These are phyloP conservation scores for Pyrenochaeta sp. DNA, from an alignment of 2,329 filamentous ascomycete genomes.

Conservation along the genomic window DNA sequence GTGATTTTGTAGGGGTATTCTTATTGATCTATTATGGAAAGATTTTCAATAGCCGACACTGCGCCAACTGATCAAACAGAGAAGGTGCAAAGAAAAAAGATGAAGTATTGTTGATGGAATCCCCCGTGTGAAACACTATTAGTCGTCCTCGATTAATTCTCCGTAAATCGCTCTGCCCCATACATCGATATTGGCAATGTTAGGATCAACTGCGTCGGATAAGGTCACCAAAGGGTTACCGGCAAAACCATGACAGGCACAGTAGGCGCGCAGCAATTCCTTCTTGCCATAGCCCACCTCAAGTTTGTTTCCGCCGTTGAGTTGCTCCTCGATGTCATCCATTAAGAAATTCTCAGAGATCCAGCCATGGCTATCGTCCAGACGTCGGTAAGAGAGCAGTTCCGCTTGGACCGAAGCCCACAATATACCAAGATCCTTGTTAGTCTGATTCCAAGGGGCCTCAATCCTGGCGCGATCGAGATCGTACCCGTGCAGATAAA, in stretches of 20 bases:
- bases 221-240: neutral
- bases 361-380: conserved; percentile 33
- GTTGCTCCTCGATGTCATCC: too few species aligned
- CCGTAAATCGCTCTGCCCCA: conserved; percentile 20
- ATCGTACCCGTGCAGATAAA: neutral
- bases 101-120: too few species aligned
- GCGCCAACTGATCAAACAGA: too few species aligned
- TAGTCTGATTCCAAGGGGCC: neutral
- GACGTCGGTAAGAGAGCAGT: conserved; percentile 46
- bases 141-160: too few species aligned
- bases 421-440: conserved; percentile 18
- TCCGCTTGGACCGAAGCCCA: conserved; percentile 51
- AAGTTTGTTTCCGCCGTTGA: conserved; percentile 3
- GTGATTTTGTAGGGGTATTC: too few species aligned
- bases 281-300: conserved; percentile 4
- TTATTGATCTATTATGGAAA: too few species aligned
- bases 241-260: conserved; percentile 12
- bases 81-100: too few species aligned
- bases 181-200: conserved; percentile 22
- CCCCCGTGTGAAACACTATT: too few species aligned
- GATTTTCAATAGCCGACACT: too few species aligned
- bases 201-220: conserved; percentile 4
- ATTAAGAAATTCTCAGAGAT: conserved; percentile 19
- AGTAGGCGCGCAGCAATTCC: conserved; percentile 12
- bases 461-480: neutral